Conservation (phyloP, 2,329 filamentous ascomycete species). For the Trichoderma koningii region DNA sequence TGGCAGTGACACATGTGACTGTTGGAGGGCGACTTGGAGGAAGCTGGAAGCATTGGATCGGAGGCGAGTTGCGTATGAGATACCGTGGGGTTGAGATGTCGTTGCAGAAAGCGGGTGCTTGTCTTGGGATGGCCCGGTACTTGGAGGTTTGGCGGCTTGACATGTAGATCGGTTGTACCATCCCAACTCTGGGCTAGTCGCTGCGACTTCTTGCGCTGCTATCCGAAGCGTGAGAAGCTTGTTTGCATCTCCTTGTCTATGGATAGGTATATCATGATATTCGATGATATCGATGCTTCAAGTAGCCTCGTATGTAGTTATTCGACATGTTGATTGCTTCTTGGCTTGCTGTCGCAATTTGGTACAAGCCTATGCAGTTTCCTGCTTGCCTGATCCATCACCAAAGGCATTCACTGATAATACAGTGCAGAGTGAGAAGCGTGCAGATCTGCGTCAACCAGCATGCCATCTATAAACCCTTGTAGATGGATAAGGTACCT, state of each 20-base stretch:
- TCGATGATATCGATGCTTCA: too few relatives aligned
- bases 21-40: background rate
- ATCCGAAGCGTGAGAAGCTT: background rate
- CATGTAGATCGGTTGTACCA: background rate
- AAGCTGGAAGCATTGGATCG: background rate
- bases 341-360: too few relatives aligned
- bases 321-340: too few relatives aligned
- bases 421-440: too few relatives aligned
- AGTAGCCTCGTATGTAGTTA: too few relatives aligned
- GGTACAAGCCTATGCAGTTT: too few relatives aligned
- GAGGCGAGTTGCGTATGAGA: background rate
- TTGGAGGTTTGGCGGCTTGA: background rate
- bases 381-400: too few relatives aligned
- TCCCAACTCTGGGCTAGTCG: background rate
- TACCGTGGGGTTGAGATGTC: background rate
- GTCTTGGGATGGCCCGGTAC: too few relatives aligned
- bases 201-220: background rate
- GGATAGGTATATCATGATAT: too few relatives aligned
- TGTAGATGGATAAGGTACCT: background rate
- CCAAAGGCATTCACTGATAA: too few relatives aligned
- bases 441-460: too few relatives aligned
- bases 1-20: background rate
- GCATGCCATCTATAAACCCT: too few relatives aligned
- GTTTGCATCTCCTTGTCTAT: background rate
- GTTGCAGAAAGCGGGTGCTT: background rate